These are phyloP conservation scores for Kalanchoe fedtschenkoi DNA, from an alignment of 164 flowering plant species.

Conservation along the genomic window DNA sequence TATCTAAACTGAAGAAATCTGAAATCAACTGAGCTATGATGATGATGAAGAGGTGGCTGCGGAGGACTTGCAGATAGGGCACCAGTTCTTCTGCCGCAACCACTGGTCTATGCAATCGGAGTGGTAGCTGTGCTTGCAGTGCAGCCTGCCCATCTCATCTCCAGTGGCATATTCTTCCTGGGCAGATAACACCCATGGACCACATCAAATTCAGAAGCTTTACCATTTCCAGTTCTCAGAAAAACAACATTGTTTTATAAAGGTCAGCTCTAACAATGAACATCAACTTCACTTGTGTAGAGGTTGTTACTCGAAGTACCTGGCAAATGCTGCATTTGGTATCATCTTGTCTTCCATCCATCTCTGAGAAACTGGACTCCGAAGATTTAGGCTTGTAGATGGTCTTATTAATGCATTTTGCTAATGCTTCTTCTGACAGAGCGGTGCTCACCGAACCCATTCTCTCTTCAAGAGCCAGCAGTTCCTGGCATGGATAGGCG, in stretches of 20 bases:
- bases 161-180: slow-evolving; percentile 80
- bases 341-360: slow-evolving; percentile 19
- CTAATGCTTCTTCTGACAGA: slow-evolving; percentile 61
- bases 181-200: too few relatives aligned
- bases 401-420: slow-evolving; percentile 46
- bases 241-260: too few relatives aligned
- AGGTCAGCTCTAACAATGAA: too few relatives aligned
- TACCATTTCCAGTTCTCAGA: too few relatives aligned
- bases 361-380: background rate
- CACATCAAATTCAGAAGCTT: too few relatives aligned
- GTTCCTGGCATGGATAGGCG: slow-evolving; percentile 41
- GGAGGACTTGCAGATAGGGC: slow-evolving; percentile 81
- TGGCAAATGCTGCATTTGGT: slow-evolving; percentile 94
- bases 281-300: too few relatives aligned
- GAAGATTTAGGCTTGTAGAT: slow-evolving; percentile 21
- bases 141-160: slow-evolving; percentile 63
- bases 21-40: background rate
- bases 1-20: background rate
- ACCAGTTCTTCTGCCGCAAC: slow-evolving; percentile 88
- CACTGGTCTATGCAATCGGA: slow-evolving; percentile 59
- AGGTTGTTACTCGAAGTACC: too few relatives aligned
- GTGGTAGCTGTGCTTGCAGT: slow-evolving; percentile 69
- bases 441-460: slow-evolving; percentile 97
- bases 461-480: slow-evolving; percentile 84
- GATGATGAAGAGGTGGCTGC: slow-evolving; percentile 27